Evolutionary conservation across 768 basidiomycete genomes (phyloP).

Genomic region (Serendipita sp.): DNA sequence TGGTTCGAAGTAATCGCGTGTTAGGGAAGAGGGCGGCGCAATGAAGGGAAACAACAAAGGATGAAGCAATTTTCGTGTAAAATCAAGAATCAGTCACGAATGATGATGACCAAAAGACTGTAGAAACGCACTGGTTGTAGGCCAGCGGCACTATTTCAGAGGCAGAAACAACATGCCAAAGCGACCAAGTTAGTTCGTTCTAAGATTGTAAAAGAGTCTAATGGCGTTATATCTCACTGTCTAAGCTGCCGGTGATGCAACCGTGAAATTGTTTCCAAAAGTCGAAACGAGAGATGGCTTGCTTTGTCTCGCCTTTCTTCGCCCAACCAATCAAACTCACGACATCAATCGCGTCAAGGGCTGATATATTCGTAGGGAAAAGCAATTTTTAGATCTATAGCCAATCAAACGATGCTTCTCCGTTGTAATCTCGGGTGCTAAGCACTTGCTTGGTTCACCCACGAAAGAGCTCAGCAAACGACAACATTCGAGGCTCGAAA

Average conservation of each 20-base stretch:
- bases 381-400: no score
- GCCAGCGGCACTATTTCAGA: slow-evolving; percentile 3
- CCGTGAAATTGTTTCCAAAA: neutral
- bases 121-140: slow-evolving; percentile 3
- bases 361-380: no score
- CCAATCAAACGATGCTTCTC: no score
- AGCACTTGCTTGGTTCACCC: neutral
- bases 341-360: no score
- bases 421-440: no score
- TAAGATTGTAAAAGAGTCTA: neutral
- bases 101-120: neutral
- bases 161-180: neutral
- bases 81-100: neutral
- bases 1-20: neutral
- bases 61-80: neutral
- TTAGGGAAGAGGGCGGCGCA: no score
- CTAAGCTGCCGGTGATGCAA: neutral
- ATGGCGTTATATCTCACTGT: neutral
- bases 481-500: neutral
- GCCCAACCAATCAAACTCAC: no score
- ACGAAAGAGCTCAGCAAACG: neutral
- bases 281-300: neutral
- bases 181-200: neutral
- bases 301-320: neutral
- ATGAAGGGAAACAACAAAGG: neutral